Conservation (phyloP, 208 protist species). For the Leptomonas seymouri region DNA sequence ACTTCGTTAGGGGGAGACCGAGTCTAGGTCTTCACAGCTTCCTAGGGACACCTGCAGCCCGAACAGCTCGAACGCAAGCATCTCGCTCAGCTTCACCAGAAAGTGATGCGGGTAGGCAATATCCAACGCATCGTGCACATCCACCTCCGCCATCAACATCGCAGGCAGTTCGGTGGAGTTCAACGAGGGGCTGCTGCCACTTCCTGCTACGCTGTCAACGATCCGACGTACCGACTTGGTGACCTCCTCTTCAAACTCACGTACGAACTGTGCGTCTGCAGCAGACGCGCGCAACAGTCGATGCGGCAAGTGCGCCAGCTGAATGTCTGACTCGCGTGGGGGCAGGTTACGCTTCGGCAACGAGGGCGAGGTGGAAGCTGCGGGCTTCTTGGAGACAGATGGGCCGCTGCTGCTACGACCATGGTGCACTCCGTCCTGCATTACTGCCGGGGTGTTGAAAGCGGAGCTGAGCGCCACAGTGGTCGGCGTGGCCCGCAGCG, state of each 20-base stretch:
- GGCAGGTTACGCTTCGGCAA: neutral
- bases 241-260: conserved; percentile 34
- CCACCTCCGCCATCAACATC: conserved; percentile 14
- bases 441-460: conserved; percentile 14
- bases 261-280: conserved; percentile 28
- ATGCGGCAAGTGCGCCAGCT: conserved; percentile 30
- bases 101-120: conserved; percentile 67
- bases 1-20: neutral
- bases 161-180: conserved; percentile 8
- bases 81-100: conserved; percentile 66
- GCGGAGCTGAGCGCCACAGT: conserved; percentile 5
- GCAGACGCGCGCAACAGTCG: conserved; percentile 22
- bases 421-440: conserved; percentile 16
- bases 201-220: conserved; percentile 7
- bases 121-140: conserved; percentile 29
- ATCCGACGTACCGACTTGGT: conserved; percentile 24
- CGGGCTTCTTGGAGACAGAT: neutral
- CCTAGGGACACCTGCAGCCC: conserved; percentile 63
- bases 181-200: conserved; percentile 12
- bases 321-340: conserved; percentile 13
- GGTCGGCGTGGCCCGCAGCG: conserved; percentile 19
- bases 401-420: conserved; percentile 6
- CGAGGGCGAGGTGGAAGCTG: neutral
- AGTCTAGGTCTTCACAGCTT: conserved; percentile 82
- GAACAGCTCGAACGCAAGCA: conserved; percentile 57